Evolutionary conservation across 441 rosid genomes (phyloP).

Genomic region (Pelargonium citronellum): DNA sequence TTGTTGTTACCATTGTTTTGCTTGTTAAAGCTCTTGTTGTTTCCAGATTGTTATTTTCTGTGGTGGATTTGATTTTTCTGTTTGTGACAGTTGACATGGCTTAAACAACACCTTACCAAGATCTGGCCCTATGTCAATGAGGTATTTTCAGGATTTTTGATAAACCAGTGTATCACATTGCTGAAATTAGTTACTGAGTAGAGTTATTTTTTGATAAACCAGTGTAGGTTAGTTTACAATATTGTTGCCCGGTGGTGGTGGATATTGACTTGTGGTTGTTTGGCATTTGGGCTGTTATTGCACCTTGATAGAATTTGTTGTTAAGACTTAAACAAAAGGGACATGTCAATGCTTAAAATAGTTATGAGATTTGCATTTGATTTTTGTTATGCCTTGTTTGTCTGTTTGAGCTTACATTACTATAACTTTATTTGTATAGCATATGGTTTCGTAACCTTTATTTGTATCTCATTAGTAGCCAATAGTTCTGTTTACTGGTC

Average conservation of each 20-base stretch:
- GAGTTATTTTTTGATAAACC: slow-evolving; percentile 41
- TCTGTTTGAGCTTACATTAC: background rate
- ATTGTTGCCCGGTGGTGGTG: background rate
- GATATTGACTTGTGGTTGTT: too few relatives aligned
- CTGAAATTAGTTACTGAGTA: background rate
- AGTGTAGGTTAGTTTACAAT: slow-evolving; percentile 30
- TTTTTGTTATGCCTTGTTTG: background rate
- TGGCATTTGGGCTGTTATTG: too few relatives aligned
- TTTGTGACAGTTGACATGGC: slow-evolving; percentile 69
- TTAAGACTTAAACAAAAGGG: background rate
- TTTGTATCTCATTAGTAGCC: background rate
- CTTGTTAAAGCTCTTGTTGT: too few relatives aligned
- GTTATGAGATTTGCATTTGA: background rate
- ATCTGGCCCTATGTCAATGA: slow-evolving; percentile 91
- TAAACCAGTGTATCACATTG: background rate
- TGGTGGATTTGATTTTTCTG: slow-evolving; percentile 25
- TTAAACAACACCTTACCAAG: slow-evolving; percentile 80
- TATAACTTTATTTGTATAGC: background rate
- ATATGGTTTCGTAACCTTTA: background rate
- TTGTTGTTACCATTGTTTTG: too few relatives aligned
- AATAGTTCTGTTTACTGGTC: background rate
- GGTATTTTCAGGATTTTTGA: slow-evolving; percentile 31
- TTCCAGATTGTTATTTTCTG: background rate
- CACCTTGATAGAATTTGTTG: background rate
- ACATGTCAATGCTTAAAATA: background rate